Evolutionary conservation across 78 protist species (phyloP), one percentile per base, ranked within the genome.

Genomic region (Pelomyxa schiedti): DNA sequence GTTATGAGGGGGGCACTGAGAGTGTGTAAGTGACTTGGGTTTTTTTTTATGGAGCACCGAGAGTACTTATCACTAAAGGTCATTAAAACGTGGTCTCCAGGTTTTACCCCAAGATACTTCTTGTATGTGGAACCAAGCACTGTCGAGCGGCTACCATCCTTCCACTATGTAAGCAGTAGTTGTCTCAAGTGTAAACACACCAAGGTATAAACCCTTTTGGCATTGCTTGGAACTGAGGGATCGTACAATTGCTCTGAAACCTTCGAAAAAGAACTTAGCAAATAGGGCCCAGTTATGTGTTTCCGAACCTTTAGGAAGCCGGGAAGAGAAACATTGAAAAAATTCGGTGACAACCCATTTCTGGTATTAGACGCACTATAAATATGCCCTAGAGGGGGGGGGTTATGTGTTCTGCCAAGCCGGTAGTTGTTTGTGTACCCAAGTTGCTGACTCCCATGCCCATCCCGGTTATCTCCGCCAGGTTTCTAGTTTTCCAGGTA

Each of bases 301-400:
- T n/a, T n/a, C n/a, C n/a, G n/a, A n/a, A n/a, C n/a, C 58, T 30
- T 39, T 7, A 80, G 64, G 76, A 83, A 86, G 0, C 87, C 84
- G 22, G 72, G 75, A 3, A 53, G 4, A 22, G 69, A 28, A 0
- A 80, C 81, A 4, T 69, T 66, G 4, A 39, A 76, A 9, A 71
- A 35, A 64, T 86, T 75, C 8, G 95, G 95, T 8, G 90, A 77
- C 4, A 77, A 36, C 3, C 70, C 77, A 38, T 63, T n/a, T n/a
- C n/a, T n/a, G n/a, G n/a, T n/a, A n/a, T n/a, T n/a, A n/a, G n/a
- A n/a, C n/a, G n/a, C n/a, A n/a, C n/a, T n/a, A n/a, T n/a, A n/a
- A n/a, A n/a, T n/a, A n/a, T n/a, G n/a, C n/a, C n/a, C n/a, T n/a
- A n/a, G n/a, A n/a, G 76, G 42, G 39, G 77, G 52, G 66, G 2